These are phyloP conservation scores for Mycogone perniciosa DNA, from an alignment of 2,329 filamentous ascomycete species.

Conservation along the genomic window DNA sequence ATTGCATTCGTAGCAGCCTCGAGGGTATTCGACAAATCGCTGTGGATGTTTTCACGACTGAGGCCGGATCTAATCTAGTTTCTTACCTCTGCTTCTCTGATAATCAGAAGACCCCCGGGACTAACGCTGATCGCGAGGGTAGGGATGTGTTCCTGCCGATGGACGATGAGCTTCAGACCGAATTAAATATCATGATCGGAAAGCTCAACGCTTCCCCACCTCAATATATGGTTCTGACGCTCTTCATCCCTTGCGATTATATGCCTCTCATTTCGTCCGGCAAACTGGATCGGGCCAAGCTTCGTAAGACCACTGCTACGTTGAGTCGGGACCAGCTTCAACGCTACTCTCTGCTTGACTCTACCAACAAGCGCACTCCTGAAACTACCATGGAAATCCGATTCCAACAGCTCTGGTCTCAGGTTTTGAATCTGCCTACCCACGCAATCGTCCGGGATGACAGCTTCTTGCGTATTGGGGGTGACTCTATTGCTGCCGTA, in stretches of 20 bases:
- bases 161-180: background rate
- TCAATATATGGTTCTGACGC: slow-evolving; percentile 16
- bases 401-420: slow-evolving; percentile 14
- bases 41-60: slow-evolving; percentile 4
- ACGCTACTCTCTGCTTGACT: slow-evolving; percentile 3
- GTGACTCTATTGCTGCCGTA: slow-evolving; percentile 6
- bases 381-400: background rate
- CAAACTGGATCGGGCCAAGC: slow-evolving; percentile 15
- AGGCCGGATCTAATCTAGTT: background rate
- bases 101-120: background rate
- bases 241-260: slow-evolving; percentile 14
- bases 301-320: background rate
- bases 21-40: background rate
- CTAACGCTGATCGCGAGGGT: background rate
- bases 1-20: background rate
- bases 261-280: slow-evolving; percentile 15
- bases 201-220: slow-evolving; percentile 10
- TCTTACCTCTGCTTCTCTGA: slow-evolving; percentile 1
- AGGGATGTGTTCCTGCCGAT: slow-evolving; percentile 7
- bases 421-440: slow-evolving; percentile 6
- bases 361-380: background rate
- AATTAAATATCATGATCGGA: slow-evolving; percentile 10
- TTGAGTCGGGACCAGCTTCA: background rate
- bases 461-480: slow-evolving; percentile 1
- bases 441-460: slow-evolving; percentile 3